Percentiles rank a stretch among this genome's conserved stretches.
These are phyloP conservation scores for Nemania sp. DNA, from an alignment of 2,329 filamentous ascomycete genomes.

Conservation along the genomic window DNA sequence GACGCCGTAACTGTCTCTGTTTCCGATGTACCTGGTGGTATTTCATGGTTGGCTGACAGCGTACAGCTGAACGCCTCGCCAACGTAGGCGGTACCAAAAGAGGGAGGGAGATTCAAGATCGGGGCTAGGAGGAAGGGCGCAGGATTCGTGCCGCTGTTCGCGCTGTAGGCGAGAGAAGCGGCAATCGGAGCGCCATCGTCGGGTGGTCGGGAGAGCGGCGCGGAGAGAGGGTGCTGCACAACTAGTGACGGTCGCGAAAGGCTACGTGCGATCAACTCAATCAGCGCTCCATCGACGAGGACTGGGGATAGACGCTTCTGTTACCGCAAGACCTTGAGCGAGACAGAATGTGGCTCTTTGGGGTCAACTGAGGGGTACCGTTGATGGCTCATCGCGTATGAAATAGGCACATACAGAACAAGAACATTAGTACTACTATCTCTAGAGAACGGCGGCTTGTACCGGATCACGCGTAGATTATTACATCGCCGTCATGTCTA, in stretches of 20 bases:
- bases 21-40: constrained; percentile 20
- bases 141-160: constrained; percentile 50
- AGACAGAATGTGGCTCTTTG: constrained; percentile 79
- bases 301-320: constrained; percentile 14
- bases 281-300: background rate
- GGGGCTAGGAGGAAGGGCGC: constrained; percentile 62
- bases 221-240: constrained; percentile 66
- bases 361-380: constrained; percentile 59
- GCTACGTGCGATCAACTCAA: constrained; percentile 48
- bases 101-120: constrained; percentile 80
- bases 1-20: constrained; percentile 4
- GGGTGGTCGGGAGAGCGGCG: constrained; percentile 43
- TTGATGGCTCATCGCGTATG: constrained; percentile 58
- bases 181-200: constrained; percentile 51
- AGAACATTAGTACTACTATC: background rate
- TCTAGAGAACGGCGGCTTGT: background rate
- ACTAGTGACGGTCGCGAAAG: constrained; percentile 81
- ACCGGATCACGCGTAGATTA: constrained; percentile 3
- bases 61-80: constrained; percentile 95
- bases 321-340: constrained; percentile 74
- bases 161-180: constrained; percentile 74
- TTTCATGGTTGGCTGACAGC: constrained; percentile 92
- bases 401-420: constrained; percentile 6
- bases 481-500: constrained; percentile 16
- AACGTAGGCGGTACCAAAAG: constrained; percentile 93